Base-by-base conservation (phyloP, 257 asterid species). In the Knoxia roxburghii region DNA sequence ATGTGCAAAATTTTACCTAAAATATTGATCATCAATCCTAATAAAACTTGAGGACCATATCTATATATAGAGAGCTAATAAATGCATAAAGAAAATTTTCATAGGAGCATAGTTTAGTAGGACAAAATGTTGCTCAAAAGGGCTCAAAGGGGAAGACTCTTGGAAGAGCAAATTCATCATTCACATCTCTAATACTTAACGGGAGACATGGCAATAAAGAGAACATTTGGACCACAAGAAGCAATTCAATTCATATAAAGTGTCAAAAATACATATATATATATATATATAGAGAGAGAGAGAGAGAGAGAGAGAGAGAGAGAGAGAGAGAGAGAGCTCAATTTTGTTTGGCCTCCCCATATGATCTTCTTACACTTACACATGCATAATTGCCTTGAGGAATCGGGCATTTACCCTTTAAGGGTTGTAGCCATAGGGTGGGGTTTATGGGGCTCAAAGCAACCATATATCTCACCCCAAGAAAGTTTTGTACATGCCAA, bases 371-470 rank as follows among this genome's bases (percentile, higher is more conserved):
- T 61, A 7, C 40, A 33, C 71, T n/a, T n/a, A n/a, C n/a, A n/a
- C n/a, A n/a, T n/a, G n/a, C n/a, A 61, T 33, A 72, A 66, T 75
- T 77, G 75, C 67, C 82, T 72, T 74, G 69, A 77, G 72, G 48
- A 27, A 67, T 65, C 68, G 26, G 67, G 81, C 59, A 78, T 79
- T 79, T 61, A n/a, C 71, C 66, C 45, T 61, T 69, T 41, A 17
- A 39, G 62, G 58, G 65, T 40, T 48, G 55, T 76, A n/a, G n/a
- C n/a, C n/a, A 9, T 37, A 76, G 76, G 71, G 57, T 55, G 71
- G 57, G 73, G 65, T 81, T 84, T 76, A 54, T 78, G 86, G n/a
- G 89, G 89, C 92, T 86, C 89, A 75, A 86, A 81, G 79, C 79
- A 83, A 63, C 33, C 61, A 61, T 76, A 65, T 52, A 68, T 65